Base-by-base conservation (phyloP, 1,284 basidiomycete species). In the Xanthoconium separans region DNA sequence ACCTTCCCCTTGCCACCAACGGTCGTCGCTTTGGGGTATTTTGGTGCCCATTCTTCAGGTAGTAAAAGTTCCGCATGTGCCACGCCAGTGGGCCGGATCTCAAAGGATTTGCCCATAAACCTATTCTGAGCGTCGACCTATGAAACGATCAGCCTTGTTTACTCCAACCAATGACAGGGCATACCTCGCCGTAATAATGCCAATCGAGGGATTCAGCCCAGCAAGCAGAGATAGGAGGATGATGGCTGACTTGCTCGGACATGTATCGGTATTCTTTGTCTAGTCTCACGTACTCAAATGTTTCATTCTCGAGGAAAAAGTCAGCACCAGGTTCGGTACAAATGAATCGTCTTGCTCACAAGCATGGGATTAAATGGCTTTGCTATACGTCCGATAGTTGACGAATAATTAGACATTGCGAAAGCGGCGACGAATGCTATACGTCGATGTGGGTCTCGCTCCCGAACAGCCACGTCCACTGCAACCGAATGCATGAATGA, bases 371-470 rank as follows among this genome's bases (percentile, higher is more conserved):
- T 95, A 74, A 95, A 95, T 1, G 93, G 94, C 71, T 96, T 95
- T n/a, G 93, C 93, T 56, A 97, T 95, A 37, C 94, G 83, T 4
- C 93, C 92, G 61, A 97, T 93, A 1, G 96, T 98, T 29, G 92
- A 95, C 12, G 92, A 94, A 74, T 99, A 98, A 75, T 98, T 98
- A 40, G 91, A 93, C 93, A 97, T 97, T 2, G 95, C 96, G 71
- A 98, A 99, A 0, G 94, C 96, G 12, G 91, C 94, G 4, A 99
- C 94, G 65, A 89, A 99, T 0, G 94, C 95, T 54, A 98, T 85
- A 8, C 96, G 85, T 54, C 86, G 84, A 45, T 90, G 81, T 7
- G 92, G 85, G 65, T 97, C 93, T 34, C 72, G 68, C 66, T 96
- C 91, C 48, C 77, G 76, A 2, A 84, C 84, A 12, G 96, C 96